Conservation (phyloP, 2,329 filamentous ascomycete genomes). For the Trichoderma harzianum region DNA sequence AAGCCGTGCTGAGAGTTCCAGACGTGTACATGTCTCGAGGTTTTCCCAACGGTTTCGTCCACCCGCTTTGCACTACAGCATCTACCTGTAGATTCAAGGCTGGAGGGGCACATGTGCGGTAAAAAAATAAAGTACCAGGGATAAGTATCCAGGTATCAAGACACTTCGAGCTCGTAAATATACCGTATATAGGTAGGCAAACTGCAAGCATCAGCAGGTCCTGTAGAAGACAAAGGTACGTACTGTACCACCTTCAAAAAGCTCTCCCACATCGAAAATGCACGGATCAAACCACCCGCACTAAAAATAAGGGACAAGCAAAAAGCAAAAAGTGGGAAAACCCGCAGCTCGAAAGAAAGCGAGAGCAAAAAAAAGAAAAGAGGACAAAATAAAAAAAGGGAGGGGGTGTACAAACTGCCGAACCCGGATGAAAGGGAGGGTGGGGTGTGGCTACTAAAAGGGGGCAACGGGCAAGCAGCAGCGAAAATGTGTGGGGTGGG, state of each 20-base stretch:
- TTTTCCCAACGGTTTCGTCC: not conserved
- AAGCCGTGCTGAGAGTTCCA: not conserved
- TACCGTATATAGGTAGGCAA: not conserved
- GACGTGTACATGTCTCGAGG: not conserved
- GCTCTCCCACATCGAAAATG: not conserved
- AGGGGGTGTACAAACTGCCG: not conserved
- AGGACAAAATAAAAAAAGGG: not conserved
- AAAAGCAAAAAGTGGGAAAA: not conserved
- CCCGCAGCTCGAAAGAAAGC: not conserved
- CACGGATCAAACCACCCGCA: not conserved
- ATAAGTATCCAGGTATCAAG: not conserved
- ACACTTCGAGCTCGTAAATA: not conserved
- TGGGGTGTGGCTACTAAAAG: not conserved
- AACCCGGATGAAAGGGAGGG: not conserved
- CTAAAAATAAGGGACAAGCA: not conserved
- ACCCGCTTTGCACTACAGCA: not conserved
- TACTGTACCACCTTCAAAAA: not conserved
- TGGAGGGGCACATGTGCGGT: not conserved
- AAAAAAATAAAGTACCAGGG: not conserved
- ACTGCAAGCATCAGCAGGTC: not conserved
- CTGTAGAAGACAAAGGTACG: not conserved
- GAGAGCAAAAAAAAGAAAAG: not conserved
- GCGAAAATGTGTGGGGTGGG: not conserved
- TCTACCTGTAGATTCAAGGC: not conserved
- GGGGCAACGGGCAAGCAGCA: conserved; percentile 4